Base-by-base conservation (phyloP, 225 moss, liverwort and hornwort species). In the Anthoceros angustus region DNA sequence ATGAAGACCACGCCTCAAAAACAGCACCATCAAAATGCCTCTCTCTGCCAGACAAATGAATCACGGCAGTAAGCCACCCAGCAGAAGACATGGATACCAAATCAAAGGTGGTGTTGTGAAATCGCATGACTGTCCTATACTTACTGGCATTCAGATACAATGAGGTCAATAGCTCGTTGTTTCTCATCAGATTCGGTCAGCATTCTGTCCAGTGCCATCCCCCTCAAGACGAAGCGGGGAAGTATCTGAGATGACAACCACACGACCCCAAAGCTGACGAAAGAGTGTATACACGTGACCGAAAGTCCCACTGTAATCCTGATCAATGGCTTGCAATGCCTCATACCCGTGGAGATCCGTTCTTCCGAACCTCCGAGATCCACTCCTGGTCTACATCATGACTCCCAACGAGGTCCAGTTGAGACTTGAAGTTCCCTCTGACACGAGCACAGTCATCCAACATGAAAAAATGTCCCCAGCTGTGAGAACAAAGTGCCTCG, bases 141-240 rank as follows among this genome's bases (percentile, higher is more conserved):
- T 42, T 88, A 94, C 94, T 81, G 79, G 75, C 90, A 86, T 72
- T 95, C 94, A 42, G 76, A 68, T 20, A 64, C 68, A 50, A 95
- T 80, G 63, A 84, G 63, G 67, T 77, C 76, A 42, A 90, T 77
- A 40, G 79, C 94, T 67, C 79, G 81, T 63, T 74, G 74, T 48
- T 78, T 75, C 72, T 86, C 86, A 70, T 75, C 82, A 74, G 80
- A 76, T 68, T 86, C 71, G 14, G 55, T 55, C 66, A 83, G 64
- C 73, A 90, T 70, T 71, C 85, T 80, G 68, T 86, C 80, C 48
- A 86, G 64, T 42, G 88, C 81, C 81, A 81, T 84, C 77, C 94
- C 94, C 75, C 90, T 90, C 80, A 95, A 71, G 68, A 95, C 87
- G 69, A 95, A 80, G 50, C 94, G 90, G 64, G 94, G 94, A 38